phyloP scores from a whole-genome alignment of 2,329 filamentous ascomycete genomes.

The Alternaria tenuissima region DNA sequence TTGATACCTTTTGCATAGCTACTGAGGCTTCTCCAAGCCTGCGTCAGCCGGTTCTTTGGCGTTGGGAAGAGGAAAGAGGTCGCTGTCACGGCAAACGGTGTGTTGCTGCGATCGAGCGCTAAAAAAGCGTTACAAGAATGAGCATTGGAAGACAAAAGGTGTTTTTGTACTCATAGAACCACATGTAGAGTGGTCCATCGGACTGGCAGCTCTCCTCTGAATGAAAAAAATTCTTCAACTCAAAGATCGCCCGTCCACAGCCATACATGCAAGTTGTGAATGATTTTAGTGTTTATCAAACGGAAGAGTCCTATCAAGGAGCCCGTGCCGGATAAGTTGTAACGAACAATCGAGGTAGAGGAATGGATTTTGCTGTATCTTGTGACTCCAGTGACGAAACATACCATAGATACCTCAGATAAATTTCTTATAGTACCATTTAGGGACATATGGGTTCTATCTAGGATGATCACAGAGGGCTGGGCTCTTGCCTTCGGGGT shows the following conservation, averaged over 20 bases:
- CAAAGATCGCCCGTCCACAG: neutral
- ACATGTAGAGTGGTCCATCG: slow-evolving; percentile 13
- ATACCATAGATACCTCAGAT: too few species aligned
- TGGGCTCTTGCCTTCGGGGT: neutral
- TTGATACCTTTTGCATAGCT: slow-evolving; percentile 17
- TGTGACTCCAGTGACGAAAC: too few species aligned
- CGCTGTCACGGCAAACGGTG: slow-evolving; percentile 18
- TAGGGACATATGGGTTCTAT: too few species aligned
- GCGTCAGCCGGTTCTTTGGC: slow-evolving; percentile 17
- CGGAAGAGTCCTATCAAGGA: too few species aligned
- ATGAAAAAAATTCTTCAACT: slow-evolving; percentile 16
- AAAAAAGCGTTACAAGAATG: slow-evolving; percentile 17
- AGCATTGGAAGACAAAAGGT: slow-evolving; percentile 15
- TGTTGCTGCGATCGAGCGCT: slow-evolving; percentile 14
- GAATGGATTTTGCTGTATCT: too few species aligned
- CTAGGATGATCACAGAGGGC: neutral
- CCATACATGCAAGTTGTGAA: neutral
- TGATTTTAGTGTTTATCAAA: neutral
- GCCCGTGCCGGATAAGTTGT: too few species aligned
- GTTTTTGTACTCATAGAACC: slow-evolving; percentile 25
- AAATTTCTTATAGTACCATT: neutral
- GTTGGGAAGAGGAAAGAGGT: slow-evolving; percentile 17
- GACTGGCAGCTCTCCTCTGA: slow-evolving; percentile 12
- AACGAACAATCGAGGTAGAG: too few species aligned
- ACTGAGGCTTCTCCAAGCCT: slow-evolving; percentile 10